A percentile compares a stretch with the other conserved stretches of the same genome.
Conservation (phyloP, 768 basidiomycete genomes). For the Ramaria sp. region DNA sequence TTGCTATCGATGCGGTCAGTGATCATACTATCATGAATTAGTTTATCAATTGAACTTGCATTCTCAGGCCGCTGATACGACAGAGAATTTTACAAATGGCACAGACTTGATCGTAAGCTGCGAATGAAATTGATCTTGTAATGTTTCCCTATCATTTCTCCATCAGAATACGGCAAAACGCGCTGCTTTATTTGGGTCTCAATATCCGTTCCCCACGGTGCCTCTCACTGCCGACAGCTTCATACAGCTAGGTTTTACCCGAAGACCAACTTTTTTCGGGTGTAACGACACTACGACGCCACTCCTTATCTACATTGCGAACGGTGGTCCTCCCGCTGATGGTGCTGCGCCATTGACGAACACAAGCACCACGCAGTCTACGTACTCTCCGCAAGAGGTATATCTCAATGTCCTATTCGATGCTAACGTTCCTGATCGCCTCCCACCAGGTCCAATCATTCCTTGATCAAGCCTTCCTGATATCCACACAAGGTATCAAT, state of each 20-base stretch:
- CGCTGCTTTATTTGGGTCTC: constrained; percentile 21
- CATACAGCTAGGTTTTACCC: constrained; percentile 24
- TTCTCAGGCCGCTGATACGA: constrained; percentile 1
- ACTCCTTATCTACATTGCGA: constrained; percentile 48
- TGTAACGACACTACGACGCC: constrained; percentile 27
- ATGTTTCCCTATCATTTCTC: not conserved
- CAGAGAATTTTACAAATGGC: constrained; percentile 6
- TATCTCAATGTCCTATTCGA: not conserved
- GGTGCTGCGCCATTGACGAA: constrained; percentile 31
- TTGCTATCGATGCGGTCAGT: constrained; percentile 31
- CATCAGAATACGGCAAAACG: constrained; percentile 23
- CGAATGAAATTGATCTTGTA: not conserved
- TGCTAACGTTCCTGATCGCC: not conserved
- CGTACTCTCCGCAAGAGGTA: not conserved
- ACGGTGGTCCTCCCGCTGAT: constrained; percentile 32
- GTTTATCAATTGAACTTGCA: too few relatives aligned
- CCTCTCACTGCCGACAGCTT: constrained; percentile 20
- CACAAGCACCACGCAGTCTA: not conserved
- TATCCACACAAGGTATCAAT: constrained; percentile 29
- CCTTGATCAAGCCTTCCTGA: constrained; percentile 33
- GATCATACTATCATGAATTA: too few relatives aligned
- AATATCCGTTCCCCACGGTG: constrained; percentile 24
- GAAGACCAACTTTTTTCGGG: constrained; percentile 36
- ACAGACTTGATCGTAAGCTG: not conserved
- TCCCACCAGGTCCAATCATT: constrained; percentile 24